phyloP scores from a whole-genome alignment of 2,329 filamentous ascomycete species.

The Talaromyces sp. region DNA sequence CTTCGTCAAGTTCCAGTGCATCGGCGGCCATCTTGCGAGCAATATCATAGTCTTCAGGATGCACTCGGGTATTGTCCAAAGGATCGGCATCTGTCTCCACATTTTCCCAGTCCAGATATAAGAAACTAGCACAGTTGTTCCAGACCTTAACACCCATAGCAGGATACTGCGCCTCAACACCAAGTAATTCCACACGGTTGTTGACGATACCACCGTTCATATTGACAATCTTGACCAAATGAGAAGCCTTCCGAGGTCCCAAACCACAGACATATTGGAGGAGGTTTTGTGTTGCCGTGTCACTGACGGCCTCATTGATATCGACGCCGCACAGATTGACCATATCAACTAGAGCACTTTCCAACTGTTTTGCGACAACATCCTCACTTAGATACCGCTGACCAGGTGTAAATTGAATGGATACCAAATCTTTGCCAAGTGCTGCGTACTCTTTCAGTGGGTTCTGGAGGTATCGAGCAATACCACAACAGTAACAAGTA shows the following conservation, averaged over 20 bases:
- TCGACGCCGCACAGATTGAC: constrained; percentile 96
- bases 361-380: constrained; percentile 78
- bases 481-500: constrained; percentile 81
- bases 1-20: constrained; percentile 91
- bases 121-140: constrained; percentile 95
- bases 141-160: constrained; percentile 88
- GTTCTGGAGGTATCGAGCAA: constrained; percentile 90
- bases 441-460: constrained; percentile 96
- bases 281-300: constrained; percentile 78
- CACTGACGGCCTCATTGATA: constrained; percentile 82
- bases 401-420: constrained; percentile 82
- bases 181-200: constrained; percentile 81
- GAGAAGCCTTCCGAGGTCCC: constrained; percentile 83
- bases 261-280: constrained; percentile 88
- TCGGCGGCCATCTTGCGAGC: constrained; percentile 98
- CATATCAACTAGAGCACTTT: constrained; percentile 97
- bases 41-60: constrained; percentile 97
- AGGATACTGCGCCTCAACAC: constrained; percentile 75
- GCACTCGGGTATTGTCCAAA: constrained; percentile 92
- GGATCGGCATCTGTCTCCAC: constrained; percentile 80
- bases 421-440: constrained; percentile 80
- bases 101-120: constrained; percentile 85
- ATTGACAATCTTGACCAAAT: constrained; percentile 84
- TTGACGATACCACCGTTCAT: constrained; percentile 82
- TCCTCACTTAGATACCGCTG: constrained; percentile 86